Base-by-base conservation (phyloP, 441 rosid genomes). In the Pelargonium myrrhifolium region DNA sequence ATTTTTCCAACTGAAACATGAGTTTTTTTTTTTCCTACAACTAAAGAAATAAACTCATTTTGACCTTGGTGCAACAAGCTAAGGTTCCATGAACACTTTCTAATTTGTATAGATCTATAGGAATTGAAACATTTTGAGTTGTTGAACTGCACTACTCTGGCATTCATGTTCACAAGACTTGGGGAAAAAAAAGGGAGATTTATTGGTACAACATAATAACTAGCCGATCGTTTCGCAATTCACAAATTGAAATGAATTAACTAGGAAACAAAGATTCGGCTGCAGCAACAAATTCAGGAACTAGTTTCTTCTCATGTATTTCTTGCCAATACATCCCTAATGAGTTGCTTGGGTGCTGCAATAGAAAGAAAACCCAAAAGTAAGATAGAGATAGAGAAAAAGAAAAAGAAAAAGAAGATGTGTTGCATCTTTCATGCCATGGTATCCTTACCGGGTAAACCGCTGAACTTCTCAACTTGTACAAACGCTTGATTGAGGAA, bases 311-410 rank as follows among this genome's bases (percentile, higher is more conserved):
- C 51, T 74, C 59, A 80, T 62, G 81, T 81, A 62, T 69, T 73
- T 75, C 70, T 83, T 42, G 76, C 86, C 70, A 85, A 62, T 14
- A 79, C 75, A 65, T 81, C 73, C 75, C 82, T 74, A 35, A 86
- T 89, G 49, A 82, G 83, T 73, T 92, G 96, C 81, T 85, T 89
- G 18, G 97, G 96, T 37, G 97, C 99, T 94, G 86, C 77, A 73
- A 67, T 20, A 20, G 45, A 66, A 60, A 67, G 18, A 66, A 51
- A 7, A 4, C 4, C 6, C 56, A 39, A 17, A 14, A 6, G 66
- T 70, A n/a, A 72, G 62, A 15, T 68, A 9, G 59, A 61, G 62
- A 10, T 3, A 64, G 42, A 64, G 65, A 58, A 49, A 24, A 24
- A 53, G 49, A 67, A 60, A 31, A 51, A 45, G 40, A 62, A 60